These are phyloP conservation scores for Seiridium unicorne DNA, from an alignment of 2,329 filamentous ascomycete genomes.

Conservation along the genomic window DNA sequence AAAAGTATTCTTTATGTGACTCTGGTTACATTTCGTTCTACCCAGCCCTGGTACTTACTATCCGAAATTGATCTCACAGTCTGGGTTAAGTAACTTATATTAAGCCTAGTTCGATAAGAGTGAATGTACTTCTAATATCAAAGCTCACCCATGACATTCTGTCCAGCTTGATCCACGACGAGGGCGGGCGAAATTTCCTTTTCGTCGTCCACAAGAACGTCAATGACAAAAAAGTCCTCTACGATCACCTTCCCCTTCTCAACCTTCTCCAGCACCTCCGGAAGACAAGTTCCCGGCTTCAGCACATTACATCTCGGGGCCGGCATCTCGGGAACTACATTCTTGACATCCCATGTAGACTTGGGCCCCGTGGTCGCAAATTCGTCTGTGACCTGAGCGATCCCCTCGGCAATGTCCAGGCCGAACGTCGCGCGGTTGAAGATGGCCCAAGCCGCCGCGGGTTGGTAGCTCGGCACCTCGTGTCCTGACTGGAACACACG, in stretches of 20 bases:
- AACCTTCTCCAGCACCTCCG: not conserved
- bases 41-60: no score
- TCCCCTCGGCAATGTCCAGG: conserved; percentile 49
- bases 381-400: conserved; percentile 45
- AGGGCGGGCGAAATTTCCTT: not conserved
- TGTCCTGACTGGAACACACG: conserved; percentile 59
- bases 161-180: not conserved
- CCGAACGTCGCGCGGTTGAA: conserved; percentile 52
- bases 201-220: not conserved
- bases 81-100: no score
- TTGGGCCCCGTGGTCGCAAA: conserved; percentile 25
- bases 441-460: conserved; percentile 44
- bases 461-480: conserved; percentile 52
- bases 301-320: conserved; percentile 7
- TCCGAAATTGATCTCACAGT: no score
- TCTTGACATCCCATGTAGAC: conserved; percentile 45
- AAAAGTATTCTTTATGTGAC: no score
- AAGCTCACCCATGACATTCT: not conserved
- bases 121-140: not conserved
- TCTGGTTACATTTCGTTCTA: no score
- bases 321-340: conserved; percentile 21
- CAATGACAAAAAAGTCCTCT: conserved; percentile 4
- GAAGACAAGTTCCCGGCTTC: not conserved
- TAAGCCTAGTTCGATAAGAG: no score
- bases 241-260: conserved; percentile 1